These are phyloP conservation scores for Xerocomellus chrysenteron DNA, from an alignment of 768 basidiomycete species.

Conservation along the genomic window DNA sequence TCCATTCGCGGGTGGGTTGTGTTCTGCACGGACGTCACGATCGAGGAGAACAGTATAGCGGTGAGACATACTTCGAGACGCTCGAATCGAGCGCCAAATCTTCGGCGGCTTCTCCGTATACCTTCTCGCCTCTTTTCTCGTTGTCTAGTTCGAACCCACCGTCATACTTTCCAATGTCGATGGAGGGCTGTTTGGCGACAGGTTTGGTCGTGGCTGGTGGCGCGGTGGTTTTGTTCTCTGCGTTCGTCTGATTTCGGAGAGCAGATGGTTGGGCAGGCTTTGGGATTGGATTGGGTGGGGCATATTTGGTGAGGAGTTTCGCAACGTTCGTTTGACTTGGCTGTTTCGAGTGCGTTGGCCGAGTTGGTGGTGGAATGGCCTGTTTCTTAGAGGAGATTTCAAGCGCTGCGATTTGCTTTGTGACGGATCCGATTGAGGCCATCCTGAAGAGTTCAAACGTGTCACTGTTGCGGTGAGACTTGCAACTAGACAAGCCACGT, in stretches of 20 bases:
- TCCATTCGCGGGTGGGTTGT: slow-evolving; percentile 82
- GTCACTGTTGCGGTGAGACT: background rate
- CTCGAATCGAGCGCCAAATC: slow-evolving; percentile 86
- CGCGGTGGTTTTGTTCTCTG: slow-evolving; percentile 27
- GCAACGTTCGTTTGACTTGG: slow-evolving; percentile 60
- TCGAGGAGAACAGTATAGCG: background rate
- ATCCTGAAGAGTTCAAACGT: slow-evolving; percentile 21
- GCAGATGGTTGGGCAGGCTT: slow-evolving; percentile 40
- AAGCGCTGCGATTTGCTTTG: slow-evolving; percentile 66
- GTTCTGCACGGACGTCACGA: slow-evolving; percentile 39
- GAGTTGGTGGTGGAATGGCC: slow-evolving; percentile 31
- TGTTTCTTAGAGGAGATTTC: slow-evolving; percentile 59
- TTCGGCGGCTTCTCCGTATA: slow-evolving; percentile 76
- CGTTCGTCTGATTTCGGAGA: slow-evolving; percentile 39
- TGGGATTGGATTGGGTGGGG: slow-evolving; percentile 52
- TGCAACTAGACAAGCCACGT: background rate
- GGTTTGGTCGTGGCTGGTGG: slow-evolving; percentile 25
- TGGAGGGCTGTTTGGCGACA: slow-evolving; percentile 19
- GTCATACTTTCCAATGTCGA: slow-evolving; percentile 91
- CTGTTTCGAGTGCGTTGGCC: slow-evolving; percentile 47
- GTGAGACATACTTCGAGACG: slow-evolving; percentile 52
- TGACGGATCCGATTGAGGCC: slow-evolving; percentile 51
- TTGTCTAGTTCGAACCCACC: slow-evolving; percentile 95
- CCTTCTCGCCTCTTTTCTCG: slow-evolving; percentile 70
- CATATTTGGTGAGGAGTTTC: slow-evolving; percentile 74